Conservation (phyloP, 192 early-diverging fungal genomes). For the Globomyces pollinis-pini region DNA sequence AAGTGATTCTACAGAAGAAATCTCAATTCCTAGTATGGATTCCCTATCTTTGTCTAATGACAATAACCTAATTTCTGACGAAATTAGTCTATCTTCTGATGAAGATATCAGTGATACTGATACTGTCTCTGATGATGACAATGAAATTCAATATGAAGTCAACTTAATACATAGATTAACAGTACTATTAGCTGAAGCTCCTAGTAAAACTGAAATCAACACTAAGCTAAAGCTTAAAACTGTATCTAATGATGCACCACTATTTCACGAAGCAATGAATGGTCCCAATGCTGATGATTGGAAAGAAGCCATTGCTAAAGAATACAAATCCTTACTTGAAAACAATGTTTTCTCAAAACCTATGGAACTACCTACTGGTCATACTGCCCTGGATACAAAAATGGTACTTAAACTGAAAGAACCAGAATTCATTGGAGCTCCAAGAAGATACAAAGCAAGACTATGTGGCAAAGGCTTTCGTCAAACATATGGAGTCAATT, state of each 20-base stretch:
- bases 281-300: neutral
- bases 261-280: neutral
- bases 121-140: no score
- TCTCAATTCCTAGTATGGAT: no score
- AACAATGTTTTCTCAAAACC: neutral
- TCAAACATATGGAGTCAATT: neutral
- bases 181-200: no score
- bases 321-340: neutral
- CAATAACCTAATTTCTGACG: no score
- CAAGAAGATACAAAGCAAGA: neutral
- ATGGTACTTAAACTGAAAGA: neutral
- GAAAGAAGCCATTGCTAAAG: neutral
- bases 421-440: neutral
- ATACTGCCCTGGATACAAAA: neutral
- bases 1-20: no score
- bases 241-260: neutral
- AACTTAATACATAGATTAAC: no score
- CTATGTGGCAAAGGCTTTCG: neutral
- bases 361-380: neutral
- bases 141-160: no score
- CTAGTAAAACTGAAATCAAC: no score
- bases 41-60: no score
- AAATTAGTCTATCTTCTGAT: no score
- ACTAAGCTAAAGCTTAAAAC: no score
- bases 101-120: no score